phyloP scores from a whole-genome alignment of 176 grass and related monocot species.

The Aegilops speltoides region DNA sequence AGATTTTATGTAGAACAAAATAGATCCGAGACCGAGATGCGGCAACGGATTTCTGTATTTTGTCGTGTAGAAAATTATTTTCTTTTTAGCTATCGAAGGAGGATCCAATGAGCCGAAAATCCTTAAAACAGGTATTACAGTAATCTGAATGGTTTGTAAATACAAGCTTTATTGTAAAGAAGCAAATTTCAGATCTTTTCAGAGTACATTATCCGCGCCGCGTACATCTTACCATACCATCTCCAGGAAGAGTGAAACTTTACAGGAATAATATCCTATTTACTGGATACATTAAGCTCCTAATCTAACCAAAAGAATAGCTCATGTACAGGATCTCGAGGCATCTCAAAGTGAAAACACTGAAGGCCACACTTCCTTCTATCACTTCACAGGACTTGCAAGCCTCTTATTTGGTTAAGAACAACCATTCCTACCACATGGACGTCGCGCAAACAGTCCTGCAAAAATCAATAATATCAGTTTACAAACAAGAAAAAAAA shows the following conservation, averaged over 20 bases:
- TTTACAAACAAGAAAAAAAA: background rate
- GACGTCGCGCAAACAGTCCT: background rate
- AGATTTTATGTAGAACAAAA: too few species aligned
- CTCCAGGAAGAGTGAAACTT: background rate
- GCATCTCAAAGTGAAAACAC: slow-evolving; percentile 26
- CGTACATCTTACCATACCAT: slow-evolving; percentile 4
- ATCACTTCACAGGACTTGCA: background rate
- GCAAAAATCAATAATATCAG: background rate
- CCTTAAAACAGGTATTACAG: background rate
- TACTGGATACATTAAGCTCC: slow-evolving; percentile 21
- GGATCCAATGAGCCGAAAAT: too few species aligned
- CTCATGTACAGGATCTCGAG: slow-evolving; percentile 22
- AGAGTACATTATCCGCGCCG: background rate
- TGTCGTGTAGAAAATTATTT: too few species aligned
- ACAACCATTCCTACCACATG: background rate
- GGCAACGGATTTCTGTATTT: too few species aligned
- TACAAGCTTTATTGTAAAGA: background rate
- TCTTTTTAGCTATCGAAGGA: too few species aligned
- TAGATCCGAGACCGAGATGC: too few species aligned
- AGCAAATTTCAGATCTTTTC: background rate
- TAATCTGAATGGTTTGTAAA: background rate
- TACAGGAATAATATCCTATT: slow-evolving; percentile 37
- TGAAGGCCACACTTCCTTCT: background rate
- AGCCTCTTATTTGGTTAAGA: slow-evolving; percentile 42
- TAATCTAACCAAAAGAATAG: slow-evolving; percentile 40